These are phyloP conservation scores for Candida ortonii DNA, from an alignment of 805 yeast genomes.

Conservation along the genomic window DNA sequence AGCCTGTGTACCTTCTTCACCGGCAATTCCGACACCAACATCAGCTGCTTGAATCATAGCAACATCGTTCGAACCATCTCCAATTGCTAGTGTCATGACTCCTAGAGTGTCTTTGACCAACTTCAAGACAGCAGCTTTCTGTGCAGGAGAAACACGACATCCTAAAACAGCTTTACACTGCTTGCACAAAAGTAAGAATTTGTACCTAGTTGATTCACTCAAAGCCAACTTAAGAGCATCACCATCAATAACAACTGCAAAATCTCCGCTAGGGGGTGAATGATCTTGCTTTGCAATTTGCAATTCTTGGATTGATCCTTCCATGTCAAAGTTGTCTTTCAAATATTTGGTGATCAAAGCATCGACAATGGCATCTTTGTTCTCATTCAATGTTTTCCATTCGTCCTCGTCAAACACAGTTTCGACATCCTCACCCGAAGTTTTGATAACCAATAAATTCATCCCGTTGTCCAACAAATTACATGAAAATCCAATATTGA, in stretches of 20 bases:
- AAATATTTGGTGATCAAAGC: slow-evolving; percentile 52
- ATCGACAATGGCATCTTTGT: slow-evolving; percentile 38
- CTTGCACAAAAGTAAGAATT: slow-evolving; percentile 69
- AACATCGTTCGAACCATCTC: slow-evolving; percentile 88
- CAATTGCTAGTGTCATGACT: slow-evolving; percentile 85
- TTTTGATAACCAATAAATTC: slow-evolving; percentile 67
- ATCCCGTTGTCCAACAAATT: slow-evolving; percentile 71
- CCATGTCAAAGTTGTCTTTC: slow-evolving; percentile 52
- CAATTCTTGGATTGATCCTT: slow-evolving; percentile 58
- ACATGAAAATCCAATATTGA: slow-evolving; percentile 84
- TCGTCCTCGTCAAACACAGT: slow-evolving; percentile 37
- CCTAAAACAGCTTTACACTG: slow-evolving; percentile 80
- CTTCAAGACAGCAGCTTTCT: slow-evolving; percentile 79
- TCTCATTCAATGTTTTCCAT: slow-evolving; percentile 16
- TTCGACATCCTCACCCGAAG: slow-evolving; percentile 53
- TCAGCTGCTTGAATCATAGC: slow-evolving; percentile 90
- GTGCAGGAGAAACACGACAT: slow-evolving; percentile 87
- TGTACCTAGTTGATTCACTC: slow-evolving; percentile 39
- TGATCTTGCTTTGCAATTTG: slow-evolving; percentile 56
- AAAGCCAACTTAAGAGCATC: slow-evolving; percentile 64
- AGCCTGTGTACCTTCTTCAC: slow-evolving; percentile 89
- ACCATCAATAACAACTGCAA: slow-evolving; percentile 77
- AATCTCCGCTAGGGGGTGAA: slow-evolving; percentile 63
- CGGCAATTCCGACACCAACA: slow-evolving; percentile 87
- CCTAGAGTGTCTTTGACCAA: slow-evolving; percentile 69